Evolutionary conservation across 495 filamentous ascomycete species (phyloP), one percentile per base, ranked within the genome.

Genomic region (Penicillium cinerascens): DNA sequence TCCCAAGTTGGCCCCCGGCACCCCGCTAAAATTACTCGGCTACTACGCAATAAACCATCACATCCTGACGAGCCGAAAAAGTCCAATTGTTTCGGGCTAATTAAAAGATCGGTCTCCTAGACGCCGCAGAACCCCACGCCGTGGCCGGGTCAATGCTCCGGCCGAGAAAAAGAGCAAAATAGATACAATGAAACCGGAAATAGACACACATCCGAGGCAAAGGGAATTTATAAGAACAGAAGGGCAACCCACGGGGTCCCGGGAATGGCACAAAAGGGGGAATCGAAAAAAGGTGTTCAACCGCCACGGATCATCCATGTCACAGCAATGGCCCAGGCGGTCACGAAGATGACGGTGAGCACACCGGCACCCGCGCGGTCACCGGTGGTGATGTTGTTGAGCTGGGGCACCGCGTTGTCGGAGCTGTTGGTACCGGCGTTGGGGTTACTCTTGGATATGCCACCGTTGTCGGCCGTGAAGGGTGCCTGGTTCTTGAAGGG

Each of bases 291-390:
- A 48, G 6, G 18, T 22, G 37, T 42, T 58, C 51, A 71, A 39
- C 62, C 67, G 16, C 69, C 70, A 35, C 61, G 60, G 22, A 72
- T 60, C 64, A 77, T 71, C 74, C 75, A 79, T 22, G 61, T 58
- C 10, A 76, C 49, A 10, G 75, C 72, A 4, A 76, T 76, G 0
- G 81, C 44, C 63, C 87, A 80, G 26, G 72, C 68, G 15, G 76
- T 62, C 18, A 81, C 62, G 4, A 88, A 76, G 26, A 84, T 65
- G 21, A 78, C 70, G 13, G 87, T 89, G 47, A 86, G 41, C 45
- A 89, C 81, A 4, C 79, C 83, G 7, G 87, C 87, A 42, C 84
- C 86, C 0, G 84, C 82, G 40, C 71, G 71, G 46, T 88, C 87
- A 1, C 72, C 79, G 1, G 71, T 76, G 0, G 74, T 80, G 25